A percentile compares a stretch with the other conserved stretches of the same genome.
These are phyloP conservation scores for Chytriomyces sp. DNA, from an alignment of 192 early-diverging fungal species.

Conservation along the genomic window DNA sequence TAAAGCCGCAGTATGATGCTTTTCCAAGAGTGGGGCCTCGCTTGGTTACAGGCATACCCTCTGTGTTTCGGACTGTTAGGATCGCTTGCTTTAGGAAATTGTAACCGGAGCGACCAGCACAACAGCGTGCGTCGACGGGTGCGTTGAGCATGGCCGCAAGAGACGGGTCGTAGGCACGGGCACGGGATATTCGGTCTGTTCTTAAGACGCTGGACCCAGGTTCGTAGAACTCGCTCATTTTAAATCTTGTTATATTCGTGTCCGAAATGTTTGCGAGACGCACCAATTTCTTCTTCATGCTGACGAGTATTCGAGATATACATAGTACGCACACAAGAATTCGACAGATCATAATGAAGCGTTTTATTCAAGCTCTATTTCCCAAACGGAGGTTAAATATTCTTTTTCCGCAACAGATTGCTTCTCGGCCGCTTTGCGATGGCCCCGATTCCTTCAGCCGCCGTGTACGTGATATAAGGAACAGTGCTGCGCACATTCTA, in stretches of 20 bases:
- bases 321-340: no score
- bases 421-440: conserved; percentile 40
- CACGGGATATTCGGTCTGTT: not conserved
- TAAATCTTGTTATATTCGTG: not conserved
- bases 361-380: no score
- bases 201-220: not conserved
- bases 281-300: no score
- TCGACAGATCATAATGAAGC: no score
- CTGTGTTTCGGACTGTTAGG: no score
- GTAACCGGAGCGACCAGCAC: not conserved
- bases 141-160: not conserved
- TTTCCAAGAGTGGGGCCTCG: no score
- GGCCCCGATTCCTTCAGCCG: conserved; percentile 45
- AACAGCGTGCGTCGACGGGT: not conserved
- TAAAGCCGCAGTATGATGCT: no score
- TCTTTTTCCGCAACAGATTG: conserved; percentile 29
- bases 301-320: no score
- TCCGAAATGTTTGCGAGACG: not conserved
- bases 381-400: conserved; percentile 50
- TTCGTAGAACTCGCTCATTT: not conserved
- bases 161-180: conserved; percentile 2
- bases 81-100: no score
- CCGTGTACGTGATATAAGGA: conserved; percentile 44
- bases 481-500: conserved; percentile 36
- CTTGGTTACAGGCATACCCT: no score